A percentile compares a stretch with the other conserved stretches of the same genome.
phyloP scores from a whole-genome alignment of 495 filamentous ascomycete genomes.

The Podospora sp. region DNA sequence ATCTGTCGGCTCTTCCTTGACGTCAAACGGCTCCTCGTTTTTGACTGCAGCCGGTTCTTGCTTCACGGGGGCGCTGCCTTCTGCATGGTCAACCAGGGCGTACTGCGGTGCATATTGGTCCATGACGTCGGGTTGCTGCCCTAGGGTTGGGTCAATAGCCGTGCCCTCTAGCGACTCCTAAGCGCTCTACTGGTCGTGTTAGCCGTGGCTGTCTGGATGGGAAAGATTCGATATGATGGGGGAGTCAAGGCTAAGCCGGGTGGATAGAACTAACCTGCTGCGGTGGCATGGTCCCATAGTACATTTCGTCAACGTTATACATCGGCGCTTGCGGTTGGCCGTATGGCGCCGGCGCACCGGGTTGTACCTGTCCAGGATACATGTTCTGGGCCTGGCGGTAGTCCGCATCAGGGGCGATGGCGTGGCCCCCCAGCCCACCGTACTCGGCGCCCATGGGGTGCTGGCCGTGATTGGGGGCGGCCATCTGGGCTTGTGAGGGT shows the following conservation, averaged over 20 bases:
- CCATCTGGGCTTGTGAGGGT: constrained; percentile 58
- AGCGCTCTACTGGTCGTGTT: constrained; percentile 30
- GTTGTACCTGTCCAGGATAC: constrained; percentile 76
- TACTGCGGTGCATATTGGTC: background rate
- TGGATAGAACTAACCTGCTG: constrained; percentile 68
- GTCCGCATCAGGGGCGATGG: constrained; percentile 67
- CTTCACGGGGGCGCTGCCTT: background rate
- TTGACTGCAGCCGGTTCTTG: background rate
- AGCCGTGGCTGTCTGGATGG: constrained; percentile 4
- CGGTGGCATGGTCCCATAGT: constrained; percentile 78
- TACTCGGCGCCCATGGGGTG: constrained; percentile 64
- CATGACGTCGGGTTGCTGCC: background rate
- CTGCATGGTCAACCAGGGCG: background rate
- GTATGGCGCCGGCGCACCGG: constrained; percentile 68
- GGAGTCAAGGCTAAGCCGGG: background rate
- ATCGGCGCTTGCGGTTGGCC: constrained; percentile 72
- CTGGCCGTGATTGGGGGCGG: constrained; percentile 61
- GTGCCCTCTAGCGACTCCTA: constrained; percentile 22
- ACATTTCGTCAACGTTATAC: constrained; percentile 84
- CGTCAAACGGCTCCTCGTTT: too few species aligned
- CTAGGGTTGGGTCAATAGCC: constrained; percentile 1
- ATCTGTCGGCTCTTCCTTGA: background rate
- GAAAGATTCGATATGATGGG: background rate
- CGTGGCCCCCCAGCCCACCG: constrained; percentile 26
- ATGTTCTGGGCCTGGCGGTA: constrained; percentile 75